Conservation (phyloP, 768 basidiomycete genomes). For the Suillus brevipes region DNA sequence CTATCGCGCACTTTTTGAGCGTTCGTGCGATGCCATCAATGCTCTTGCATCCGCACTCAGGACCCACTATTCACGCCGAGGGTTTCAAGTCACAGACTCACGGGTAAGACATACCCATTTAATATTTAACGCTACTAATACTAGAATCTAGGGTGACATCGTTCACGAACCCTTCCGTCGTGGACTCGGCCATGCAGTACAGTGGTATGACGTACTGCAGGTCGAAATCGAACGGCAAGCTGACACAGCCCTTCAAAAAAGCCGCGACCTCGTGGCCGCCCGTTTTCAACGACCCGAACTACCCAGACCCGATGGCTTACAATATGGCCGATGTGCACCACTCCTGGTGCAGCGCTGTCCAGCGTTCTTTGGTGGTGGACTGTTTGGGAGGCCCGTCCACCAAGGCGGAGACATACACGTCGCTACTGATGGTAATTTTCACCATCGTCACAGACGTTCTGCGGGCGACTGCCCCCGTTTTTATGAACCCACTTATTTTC, state of each 20-base stretch:
- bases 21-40: constrained; percentile 33
- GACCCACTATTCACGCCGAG: constrained; percentile 12
- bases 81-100: constrained; percentile 10
- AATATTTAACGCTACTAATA: not conserved
- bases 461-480: too few relatives aligned
- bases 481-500: too few relatives aligned
- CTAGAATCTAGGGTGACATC: constrained; percentile 20
- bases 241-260: constrained; percentile 9
- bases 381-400: too few relatives aligned
- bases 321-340: too few relatives aligned
- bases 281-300: too few relatives aligned
- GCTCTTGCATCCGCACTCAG: not conserved
- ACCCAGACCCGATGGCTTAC: too few relatives aligned
- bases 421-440: too few relatives aligned
- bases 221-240: not conserved
- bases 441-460: too few relatives aligned
- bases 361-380: too few relatives aligned
- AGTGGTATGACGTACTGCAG: constrained; percentile 31
- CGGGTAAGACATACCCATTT: not conserved
- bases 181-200: constrained; percentile 25
- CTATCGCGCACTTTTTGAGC: constrained; percentile 36
- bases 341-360: too few relatives aligned
- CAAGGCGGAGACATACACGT: too few relatives aligned
- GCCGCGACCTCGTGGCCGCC: not conserved
- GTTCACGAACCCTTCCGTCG: constrained; percentile 33